Base-by-base conservation (phyloP, 2,329 filamentous ascomycete species). In the Harringtonia lauricola region DNA sequence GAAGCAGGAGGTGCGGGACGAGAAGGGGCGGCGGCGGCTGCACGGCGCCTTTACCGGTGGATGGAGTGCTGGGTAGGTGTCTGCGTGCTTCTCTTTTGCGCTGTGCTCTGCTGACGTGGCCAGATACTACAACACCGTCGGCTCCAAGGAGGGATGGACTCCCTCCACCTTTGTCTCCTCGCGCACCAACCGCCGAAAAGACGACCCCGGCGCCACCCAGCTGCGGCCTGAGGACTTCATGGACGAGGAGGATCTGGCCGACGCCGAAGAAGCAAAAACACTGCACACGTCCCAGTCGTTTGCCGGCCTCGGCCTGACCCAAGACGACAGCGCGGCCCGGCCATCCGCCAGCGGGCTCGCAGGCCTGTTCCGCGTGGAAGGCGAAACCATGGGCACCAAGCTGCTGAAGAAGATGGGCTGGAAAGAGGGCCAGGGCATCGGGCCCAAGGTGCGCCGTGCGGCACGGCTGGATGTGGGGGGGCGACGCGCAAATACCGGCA, bases 1-100 rank as follows among this genome's bases (percentile, higher is more conserved):
- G 88, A 95, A 96, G 67, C 92, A 98, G 68, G 90, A 95, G 59
- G 89, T 94, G 59, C 85, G 83, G 47, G 92, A 98, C 64, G 92
- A 95, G 58, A 81, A 81, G 52, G 92, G 92, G 15, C 74, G 89
- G 54, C 90, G 94, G 64, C 79, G 92, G 43, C 72, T 98, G 4
- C 92, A 98, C 63, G 92, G 92, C 50, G 92, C 92, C 49, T 98
- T 98, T 58, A 95, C 88, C 1, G 92, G 92, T 54, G 92, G 92
- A 26, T 98, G 85, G 67, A 95, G 88, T 68, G 92, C 92, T 68
- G 92, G 92, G 82, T 90, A 76, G 68, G 79, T n/a, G n/a, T 62
- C 14, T 37, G 8, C 22, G 18, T 24, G 6, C 13, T n/a, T 13
- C 3, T 15, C 5, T 24, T 34, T 24, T 9, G 19, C 6, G 28